Base-by-base conservation (phyloP, 192 early-diverging fungal genomes). In the Cetraspora pellucida region DNA sequence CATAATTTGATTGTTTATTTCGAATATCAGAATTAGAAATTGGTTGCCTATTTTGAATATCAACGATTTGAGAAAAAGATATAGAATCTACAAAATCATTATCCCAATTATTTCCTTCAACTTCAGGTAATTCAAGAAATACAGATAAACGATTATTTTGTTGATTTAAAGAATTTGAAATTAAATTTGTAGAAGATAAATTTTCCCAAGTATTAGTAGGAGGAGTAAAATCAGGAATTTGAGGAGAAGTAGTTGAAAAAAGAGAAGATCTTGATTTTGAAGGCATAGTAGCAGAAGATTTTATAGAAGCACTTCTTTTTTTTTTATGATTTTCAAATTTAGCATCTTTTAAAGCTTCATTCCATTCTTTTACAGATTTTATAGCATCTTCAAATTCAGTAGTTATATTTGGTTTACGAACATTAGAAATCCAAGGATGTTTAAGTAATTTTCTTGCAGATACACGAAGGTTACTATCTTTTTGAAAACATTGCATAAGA, bases 401-500 rank as follows among this genome's bases (percentile, higher is more conserved):
- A 14, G 77, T 71, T 1, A 71, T 64, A 66, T 79, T 81, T 19
- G 73, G 76, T 28, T 81, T 83, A 49, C 77, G 78, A 23, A 78
- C 77, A 74, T 72, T 81, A 52, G 82, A 55, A 14, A 94, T 86
- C 90, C 90, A 93, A 11, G 87, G 82, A 79, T 94, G 94, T 49
- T 85, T 80, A 19, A 90, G 81, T 28, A 96, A 83, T 68, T 88
- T 88, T 44, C 79, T 86, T 6, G 95, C 94, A 1, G 89, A 84
- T 1, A 88, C 86, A 21, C 91, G 83, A 11, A 86, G 81, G 11
- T 88, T 87, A n/a, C 87, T 86, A 74, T 94, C 90, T 71, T 93
- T 92, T 37, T 91, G 89, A 59, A 95, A 93, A 71, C 94, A 95
- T 60, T 86, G 80, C 46, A 87, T 83, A 30, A 97, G 81, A 82